Evolutionary conservation across 208 protist genomes (phyloP).

Genomic region (Trypanosoma vivax): DNA sequence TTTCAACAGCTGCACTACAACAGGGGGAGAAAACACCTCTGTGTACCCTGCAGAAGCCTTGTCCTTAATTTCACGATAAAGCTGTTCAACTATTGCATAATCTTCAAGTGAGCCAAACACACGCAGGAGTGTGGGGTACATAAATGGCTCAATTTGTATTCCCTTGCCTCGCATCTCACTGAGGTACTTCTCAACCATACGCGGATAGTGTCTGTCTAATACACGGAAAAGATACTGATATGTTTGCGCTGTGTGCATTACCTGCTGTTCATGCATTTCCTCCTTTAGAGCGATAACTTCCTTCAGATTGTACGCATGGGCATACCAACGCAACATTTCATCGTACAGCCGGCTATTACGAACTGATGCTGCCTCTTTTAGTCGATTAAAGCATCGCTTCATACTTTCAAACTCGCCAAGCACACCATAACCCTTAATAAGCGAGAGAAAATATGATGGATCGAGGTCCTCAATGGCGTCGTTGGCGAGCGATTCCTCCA

Average conservation of each 20-base stretch:
- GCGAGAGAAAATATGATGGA: conserved; percentile 38
- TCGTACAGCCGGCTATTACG: conserved; percentile 79
- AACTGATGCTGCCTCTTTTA: conserved; percentile 37
- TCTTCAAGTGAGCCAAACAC: conserved; percentile 77
- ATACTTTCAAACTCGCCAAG: conserved; percentile 74
- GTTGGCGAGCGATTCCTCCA: conserved; percentile 48
- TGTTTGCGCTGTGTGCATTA: conserved; percentile 76
- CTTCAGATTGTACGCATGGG: conserved; percentile 75
- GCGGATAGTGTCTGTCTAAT: conserved; percentile 85
- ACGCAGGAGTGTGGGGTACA: conserved; percentile 84
- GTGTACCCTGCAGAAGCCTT: conserved; percentile 30
- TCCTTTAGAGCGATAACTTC: conserved; percentile 86
- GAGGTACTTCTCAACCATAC: conserved; percentile 83
- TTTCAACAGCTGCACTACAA: conserved; percentile 65
- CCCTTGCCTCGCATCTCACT: conserved; percentile 70
- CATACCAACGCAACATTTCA: conserved; percentile 87
- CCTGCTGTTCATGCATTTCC: conserved; percentile 66
- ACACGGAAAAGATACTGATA: conserved; percentile 84
- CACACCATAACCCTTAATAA: conserved; percentile 82
- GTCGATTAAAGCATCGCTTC: conserved; percentile 54
- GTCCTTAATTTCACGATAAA: conserved; percentile 72
- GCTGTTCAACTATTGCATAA: conserved; percentile 38
- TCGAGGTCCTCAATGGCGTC: conserved; percentile 71
- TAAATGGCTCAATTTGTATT: conserved; percentile 68
- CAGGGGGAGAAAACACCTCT: conserved; percentile 32